Conservation (phyloP, 805 yeast species). For the Cyberlindnera mississippiensis region DNA sequence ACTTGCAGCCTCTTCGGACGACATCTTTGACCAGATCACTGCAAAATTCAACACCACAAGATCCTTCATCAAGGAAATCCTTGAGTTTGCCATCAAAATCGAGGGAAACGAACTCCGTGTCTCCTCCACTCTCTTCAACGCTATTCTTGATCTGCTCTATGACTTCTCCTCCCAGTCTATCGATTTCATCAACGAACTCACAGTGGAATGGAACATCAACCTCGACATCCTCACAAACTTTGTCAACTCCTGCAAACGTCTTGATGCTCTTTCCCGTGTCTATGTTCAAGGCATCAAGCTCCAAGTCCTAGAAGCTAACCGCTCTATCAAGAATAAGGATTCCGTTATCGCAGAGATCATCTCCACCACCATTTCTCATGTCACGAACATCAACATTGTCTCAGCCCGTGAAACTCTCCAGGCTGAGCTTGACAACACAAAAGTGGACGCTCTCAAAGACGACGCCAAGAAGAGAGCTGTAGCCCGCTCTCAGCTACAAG, state of each 20-base stretch:
- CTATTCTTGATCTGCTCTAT: constrained; percentile 53
- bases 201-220: constrained; percentile 19
- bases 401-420: constrained; percentile 28
- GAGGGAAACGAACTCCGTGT: constrained; percentile 27
- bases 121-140: constrained; percentile 43
- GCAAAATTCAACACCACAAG: constrained; percentile 25
- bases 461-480: constrained; percentile 37
- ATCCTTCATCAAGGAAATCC: constrained; percentile 26
- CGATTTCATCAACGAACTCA: constrained; percentile 39
- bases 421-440: constrained; percentile 33
- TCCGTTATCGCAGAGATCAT: constrained; percentile 26
- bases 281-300: constrained; percentile 36
- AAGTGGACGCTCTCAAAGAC: constrained; percentile 27
- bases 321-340: constrained; percentile 15
- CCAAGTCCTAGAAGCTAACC: constrained; percentile 33
- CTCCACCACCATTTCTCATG: constrained; percentile 22
- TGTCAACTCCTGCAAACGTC: constrained; percentile 10
- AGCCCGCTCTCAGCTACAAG: constrained; percentile 52
- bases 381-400: constrained; percentile 31
- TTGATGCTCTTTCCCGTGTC: constrained; percentile 33
- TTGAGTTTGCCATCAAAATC: constrained; percentile 29
- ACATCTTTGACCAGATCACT: constrained; percentile 44
- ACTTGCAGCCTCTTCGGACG: constrained; percentile 59
- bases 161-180: constrained; percentile 57
- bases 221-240: constrained; percentile 14